These are phyloP conservation scores for Luffa aegyptiaca DNA, from an alignment of 306 rosid genomes.

Conservation along the genomic window DNA sequence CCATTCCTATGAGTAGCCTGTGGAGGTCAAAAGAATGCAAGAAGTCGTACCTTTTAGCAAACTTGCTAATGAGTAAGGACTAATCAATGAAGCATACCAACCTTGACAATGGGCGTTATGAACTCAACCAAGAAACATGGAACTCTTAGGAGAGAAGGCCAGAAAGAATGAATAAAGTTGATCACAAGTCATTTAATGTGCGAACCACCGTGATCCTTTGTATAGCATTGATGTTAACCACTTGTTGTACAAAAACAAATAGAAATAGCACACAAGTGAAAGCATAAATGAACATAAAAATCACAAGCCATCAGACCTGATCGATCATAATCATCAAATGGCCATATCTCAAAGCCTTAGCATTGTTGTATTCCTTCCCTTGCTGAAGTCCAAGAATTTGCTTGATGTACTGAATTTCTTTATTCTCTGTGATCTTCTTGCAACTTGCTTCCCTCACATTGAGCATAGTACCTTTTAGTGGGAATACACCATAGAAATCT, in stretches of 20 bases:
- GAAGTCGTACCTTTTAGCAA: background rate
- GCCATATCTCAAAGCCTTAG: conserved; percentile 82
- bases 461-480: conserved; percentile 73
- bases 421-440: conserved; percentile 61
- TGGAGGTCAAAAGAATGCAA: background rate
- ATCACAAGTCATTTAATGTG: conserved; percentile 89
- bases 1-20: conserved; percentile 76
- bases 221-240: background rate
- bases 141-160: conserved; percentile 84
- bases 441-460: conserved; percentile 88
- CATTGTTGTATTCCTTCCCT: conserved; percentile 56
- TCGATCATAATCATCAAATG: conserved; percentile 97
- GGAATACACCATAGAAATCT: conserved; percentile 29
- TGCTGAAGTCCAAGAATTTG: conserved; percentile 91
- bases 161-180: conserved; percentile 84
- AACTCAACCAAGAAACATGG: conserved; percentile 83
- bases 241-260: background rate
- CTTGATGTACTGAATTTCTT: conserved; percentile 77
- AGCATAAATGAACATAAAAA: background rate
- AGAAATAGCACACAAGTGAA: background rate
- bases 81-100: conserved; percentile 16
- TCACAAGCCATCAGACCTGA: conserved; percentile 44
- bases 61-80: background rate
- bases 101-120: conserved; percentile 92
- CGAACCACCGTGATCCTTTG: conserved; percentile 91